Evolutionary conservation across 345 rosid species (phyloP), one percentile per base, ranked within the genome.

Genomic region (Streptanthus diversifolius): DNA sequence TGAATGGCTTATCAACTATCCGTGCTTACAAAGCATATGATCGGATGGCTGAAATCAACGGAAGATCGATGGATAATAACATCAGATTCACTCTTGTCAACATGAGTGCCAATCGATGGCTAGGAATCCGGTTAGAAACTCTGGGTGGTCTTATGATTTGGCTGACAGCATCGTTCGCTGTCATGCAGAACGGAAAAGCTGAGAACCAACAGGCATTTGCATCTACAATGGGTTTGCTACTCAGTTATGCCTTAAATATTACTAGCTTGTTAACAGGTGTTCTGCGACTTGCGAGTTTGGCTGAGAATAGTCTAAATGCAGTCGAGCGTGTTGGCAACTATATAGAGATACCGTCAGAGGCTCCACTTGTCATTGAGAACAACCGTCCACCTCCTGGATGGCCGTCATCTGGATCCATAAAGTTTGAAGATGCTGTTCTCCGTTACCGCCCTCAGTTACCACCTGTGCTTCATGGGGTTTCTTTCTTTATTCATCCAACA

Each of bases 321-420:
- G 98, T 95, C 27, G 99, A 95, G 83, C 89, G 99, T 68, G 85
- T 90, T 66, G 91, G 98, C 19, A 87, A 86, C n/a, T 95, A 95
- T 37, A 78, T 95, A 68, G 99, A 95, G 61, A 80, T 85, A 79
- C 97, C 93, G 27, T 84, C 96, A 29, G 99, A 95, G 81, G 98
- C 98, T 56, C 97, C 98, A 11, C 81, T 61, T 32, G 68, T 92
- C 43, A 78, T 95, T 43, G 96, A 95, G 77, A 80, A 70, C 73
- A 88, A 85, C 79, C 93, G 97, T 10, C 99, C 99, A n/a, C 98
- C 99, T 80, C 97, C 98, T 24, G 98, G 87, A 66, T 95, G 99
- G 99, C 99, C 99, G 40, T 95, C 99, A 15, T 90, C 98, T 22
- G 99, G 99, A 64, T 82, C 96, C 39, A 90, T 95, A 36, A 88